phyloP scores from a whole-genome alignment of 176 grass and related monocot genomes.

The Stipa capillata region DNA sequence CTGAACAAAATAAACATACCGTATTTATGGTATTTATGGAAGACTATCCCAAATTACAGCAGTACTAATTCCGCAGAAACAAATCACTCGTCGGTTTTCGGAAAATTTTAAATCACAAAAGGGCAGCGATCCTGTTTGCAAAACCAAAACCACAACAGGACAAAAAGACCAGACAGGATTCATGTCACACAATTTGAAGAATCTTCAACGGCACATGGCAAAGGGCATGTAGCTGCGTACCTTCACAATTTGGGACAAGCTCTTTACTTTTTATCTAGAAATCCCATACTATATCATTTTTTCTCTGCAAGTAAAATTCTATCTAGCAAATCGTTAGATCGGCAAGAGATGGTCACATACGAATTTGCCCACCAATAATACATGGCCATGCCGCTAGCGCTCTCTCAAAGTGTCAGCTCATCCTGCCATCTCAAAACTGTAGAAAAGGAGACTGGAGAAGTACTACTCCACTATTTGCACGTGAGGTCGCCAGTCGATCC shows the following conservation, averaged over 20 bases:
- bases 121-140: too few species aligned
- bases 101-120: too few species aligned
- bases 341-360: neutral
- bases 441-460: neutral
- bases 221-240: neutral
- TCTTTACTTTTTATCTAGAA: neutral
- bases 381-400: neutral
- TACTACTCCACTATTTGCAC: neutral
- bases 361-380: neutral
- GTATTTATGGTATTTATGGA: neutral
- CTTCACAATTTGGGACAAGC: neutral
- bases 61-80: neutral
- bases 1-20: too few species aligned
- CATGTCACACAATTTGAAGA: neutral
- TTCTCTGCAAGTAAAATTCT: neutral
- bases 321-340: neutral
- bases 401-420: neutral
- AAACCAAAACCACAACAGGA: neutral
- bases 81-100: neutral
- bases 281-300: neutral
- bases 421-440: neutral
- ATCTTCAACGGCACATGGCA: neutral
- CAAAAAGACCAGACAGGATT: too few species aligned
- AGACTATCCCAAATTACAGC: neutral
- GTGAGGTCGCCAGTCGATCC: neutral